Percentiles rank a stretch among this genome's conserved stretches.
Conservation (phyloP, 331 rosid genomes). For the Spiraea crenata region DNA sequence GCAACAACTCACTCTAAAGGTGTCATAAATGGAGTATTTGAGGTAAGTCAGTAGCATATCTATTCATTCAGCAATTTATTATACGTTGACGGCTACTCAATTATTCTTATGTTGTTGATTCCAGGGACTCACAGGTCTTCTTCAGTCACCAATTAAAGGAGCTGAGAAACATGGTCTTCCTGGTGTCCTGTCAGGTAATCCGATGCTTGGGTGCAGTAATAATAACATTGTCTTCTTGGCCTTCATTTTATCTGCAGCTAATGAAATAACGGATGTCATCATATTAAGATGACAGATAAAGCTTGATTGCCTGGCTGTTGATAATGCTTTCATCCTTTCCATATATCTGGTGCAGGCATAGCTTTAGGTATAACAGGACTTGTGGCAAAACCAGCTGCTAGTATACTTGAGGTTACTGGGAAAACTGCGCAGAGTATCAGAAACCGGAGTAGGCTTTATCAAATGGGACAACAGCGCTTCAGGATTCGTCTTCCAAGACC, state of each 20-base stretch:
- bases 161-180: conserved; percentile 99
- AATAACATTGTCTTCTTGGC: not conserved
- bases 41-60: conserved; percentile 42
- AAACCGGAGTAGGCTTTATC: conserved; percentile 78
- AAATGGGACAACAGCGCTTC: conserved; percentile 49
- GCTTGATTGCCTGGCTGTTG: conserved; percentile 13
- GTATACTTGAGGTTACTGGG: conserved; percentile 95
- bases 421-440: conserved; percentile 93
- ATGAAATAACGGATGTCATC: not conserved
- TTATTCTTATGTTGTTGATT: conserved; percentile 28
- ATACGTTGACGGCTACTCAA: not conserved
- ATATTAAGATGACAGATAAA: conserved; percentile 12
- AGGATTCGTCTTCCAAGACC: conserved; percentile 81
- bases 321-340: conserved; percentile 13
- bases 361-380: conserved; percentile 93
- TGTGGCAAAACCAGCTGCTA: conserved; percentile 94
- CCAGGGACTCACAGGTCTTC: conserved; percentile 97
- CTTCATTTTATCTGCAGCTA: not conserved
- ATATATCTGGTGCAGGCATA: conserved; percentile 59
- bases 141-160: conserved; percentile 87
- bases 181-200: conserved; percentile 83
- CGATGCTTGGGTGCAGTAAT: conserved; percentile 14
- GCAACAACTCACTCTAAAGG: conserved; percentile 69
- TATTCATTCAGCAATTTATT: not conserved
- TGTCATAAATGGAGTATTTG: conserved; percentile 77